Percentiles rank a stretch among this genome's conserved stretches.
Evolutionary conservation across 129 eudicot genomes (phyloP).

Genomic region (Apium graveolens): DNA sequence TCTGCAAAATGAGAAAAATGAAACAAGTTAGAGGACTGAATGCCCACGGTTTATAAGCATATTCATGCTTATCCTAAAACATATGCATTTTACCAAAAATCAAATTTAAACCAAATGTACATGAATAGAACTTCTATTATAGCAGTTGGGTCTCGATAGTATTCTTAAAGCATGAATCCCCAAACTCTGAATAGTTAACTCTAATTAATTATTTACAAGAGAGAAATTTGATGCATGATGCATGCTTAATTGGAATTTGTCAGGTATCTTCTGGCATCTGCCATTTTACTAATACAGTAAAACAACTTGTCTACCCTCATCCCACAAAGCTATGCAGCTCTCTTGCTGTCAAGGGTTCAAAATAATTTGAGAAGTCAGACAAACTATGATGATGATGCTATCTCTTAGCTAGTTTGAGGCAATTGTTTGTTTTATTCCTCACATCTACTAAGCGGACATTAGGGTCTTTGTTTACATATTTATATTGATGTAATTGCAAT

Average conservation of each 20-base stretch:
- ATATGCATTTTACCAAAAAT: neutral
- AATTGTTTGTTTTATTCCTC: neutral
- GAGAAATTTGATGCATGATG: neutral
- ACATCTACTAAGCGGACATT: neutral
- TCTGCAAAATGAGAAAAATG: constrained; percentile 34
- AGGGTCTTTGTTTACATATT: neutral
- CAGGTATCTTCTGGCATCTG: neutral
- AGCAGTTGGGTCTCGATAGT: neutral
- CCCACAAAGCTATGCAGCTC: neutral
- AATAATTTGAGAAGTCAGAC: neutral
- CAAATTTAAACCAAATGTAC: neutral
- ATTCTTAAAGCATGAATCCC: neutral
- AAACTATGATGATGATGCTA: neutral
- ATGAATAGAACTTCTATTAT: neutral
- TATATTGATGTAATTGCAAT: neutral
- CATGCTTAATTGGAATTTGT: neutral
- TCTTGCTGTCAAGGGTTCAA: neutral
- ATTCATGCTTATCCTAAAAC: neutral
- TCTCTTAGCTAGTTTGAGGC: neutral
- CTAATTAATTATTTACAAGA: neutral
- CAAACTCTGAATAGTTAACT: neutral
- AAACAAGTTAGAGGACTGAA: constrained; percentile 16
- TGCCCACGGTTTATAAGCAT: neutral
- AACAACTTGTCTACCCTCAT: neutral
- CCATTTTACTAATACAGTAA: neutral